A percentile compares a stretch with the other conserved stretches of the same genome.
phyloP scores from a whole-genome alignment of 2,329 filamentous ascomycete genomes.

The Paraconiothyrium brasiliense region DNA sequence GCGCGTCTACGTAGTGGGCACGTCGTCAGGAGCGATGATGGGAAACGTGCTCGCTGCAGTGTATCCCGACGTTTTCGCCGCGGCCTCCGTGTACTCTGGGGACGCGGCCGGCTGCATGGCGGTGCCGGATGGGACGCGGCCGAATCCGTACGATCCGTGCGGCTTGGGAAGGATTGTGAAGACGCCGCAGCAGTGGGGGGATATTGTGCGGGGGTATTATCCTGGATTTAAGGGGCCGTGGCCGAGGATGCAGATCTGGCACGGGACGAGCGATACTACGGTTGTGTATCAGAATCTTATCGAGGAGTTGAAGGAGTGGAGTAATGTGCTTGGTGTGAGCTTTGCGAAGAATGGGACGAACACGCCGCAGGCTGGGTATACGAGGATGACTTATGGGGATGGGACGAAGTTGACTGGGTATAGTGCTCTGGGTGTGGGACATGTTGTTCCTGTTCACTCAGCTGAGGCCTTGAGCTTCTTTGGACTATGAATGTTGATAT shows the following conservation, averaged over 20 bases:
- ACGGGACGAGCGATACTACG: conserved; percentile 12
- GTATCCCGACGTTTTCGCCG: too few species aligned
- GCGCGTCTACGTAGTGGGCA: too few species aligned
- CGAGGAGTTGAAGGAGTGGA: conserved; percentile 17
- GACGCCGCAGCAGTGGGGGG: conserved; percentile 13
- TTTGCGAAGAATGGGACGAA: conserved; percentile 5
- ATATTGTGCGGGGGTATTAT: conserved; percentile 6
- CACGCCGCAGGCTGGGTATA: conserved; percentile 8
- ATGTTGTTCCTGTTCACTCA: conserved; percentile 8
- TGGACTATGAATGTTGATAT: neutral
- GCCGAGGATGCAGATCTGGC: conserved; percentile 15
- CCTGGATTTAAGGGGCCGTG: conserved; percentile 4
- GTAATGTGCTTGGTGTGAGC: conserved; percentile 4
- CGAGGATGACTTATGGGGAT: conserved; percentile 12
- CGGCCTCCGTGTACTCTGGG: too few species aligned
- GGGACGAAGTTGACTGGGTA: conserved; percentile 7
- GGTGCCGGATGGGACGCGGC: neutral
- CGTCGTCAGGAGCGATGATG: too few species aligned
- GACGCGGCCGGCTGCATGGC: too few species aligned
- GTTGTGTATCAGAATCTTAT: conserved; percentile 14
- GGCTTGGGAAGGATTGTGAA: conserved; percentile 8
- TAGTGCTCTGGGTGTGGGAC: conserved; percentile 7
- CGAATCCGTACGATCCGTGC: conserved; percentile 15
- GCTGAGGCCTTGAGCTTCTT: conserved; percentile 7
- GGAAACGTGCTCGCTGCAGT: too few species aligned